Base-by-base conservation (phyloP, 176 grass and related monocot genomes). In the Otatea glauca region DNA sequence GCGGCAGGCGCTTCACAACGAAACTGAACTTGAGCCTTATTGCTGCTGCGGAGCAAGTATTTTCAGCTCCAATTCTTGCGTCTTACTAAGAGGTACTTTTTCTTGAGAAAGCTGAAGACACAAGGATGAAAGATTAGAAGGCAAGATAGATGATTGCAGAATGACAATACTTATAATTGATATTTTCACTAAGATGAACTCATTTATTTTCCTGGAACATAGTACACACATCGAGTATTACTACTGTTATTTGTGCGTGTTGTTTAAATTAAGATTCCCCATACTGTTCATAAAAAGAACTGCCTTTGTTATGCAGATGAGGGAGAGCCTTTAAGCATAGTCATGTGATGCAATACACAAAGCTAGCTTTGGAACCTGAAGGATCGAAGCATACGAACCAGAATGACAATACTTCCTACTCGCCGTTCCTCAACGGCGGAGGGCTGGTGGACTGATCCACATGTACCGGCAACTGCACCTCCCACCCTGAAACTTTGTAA, bases 281-380 rank as follows among this genome's bases (percentile, higher is more conserved):
- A 5, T 47, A 11, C 25, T 49, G 15, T 49, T 29, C 1, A 9
- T 47, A 29, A 49, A 29, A 15, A 34, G 43, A 32, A 5, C 5
- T 38, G 12, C 53, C 23, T 82, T 45, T 74, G 27, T 24, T 74
- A 64, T 50, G 27, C 32, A 48, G 8, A 83, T 32, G 17, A 62
- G 42, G 73, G 37, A 70, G 27, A 70, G 27, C 39, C 56, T 48
- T 72, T 7, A 62, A 73, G 41, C 27, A 34, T 50, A 74, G 56
- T 72, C 9, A 72, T 59, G 17, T 74, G 55, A 74, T 34, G 55
- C 29, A 63, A 39, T 64, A 73, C 24, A 38, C 81, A 38, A 70
- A 49, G 42, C 43, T 38, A 9, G 27, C 10, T 21, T 35, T 38
- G 35, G 35, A 81, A 86, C 54, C 77, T 89, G 61, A 50, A 51